Evolutionary conservation across 139 green algal genomes (phyloP).

Genomic region (Closterium sp.): DNA sequence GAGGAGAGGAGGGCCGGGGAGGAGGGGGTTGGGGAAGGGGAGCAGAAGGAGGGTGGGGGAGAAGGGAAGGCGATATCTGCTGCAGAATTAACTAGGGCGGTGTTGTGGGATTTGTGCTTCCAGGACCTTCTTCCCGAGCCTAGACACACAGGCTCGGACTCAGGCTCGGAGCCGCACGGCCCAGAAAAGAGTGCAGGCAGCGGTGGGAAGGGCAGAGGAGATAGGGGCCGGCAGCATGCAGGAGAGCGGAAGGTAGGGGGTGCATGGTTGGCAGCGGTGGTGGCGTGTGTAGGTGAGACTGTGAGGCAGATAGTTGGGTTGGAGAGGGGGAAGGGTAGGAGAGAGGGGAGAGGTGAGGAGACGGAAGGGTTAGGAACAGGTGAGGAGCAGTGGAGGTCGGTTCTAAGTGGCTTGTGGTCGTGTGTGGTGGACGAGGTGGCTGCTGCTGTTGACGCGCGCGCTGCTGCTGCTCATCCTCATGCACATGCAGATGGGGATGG

Average conservation of each 20-base stretch:
- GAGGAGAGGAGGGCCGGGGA: background rate
- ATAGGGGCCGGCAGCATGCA: too few species aligned
- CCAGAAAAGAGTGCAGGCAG: background rate
- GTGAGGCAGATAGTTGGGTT: background rate
- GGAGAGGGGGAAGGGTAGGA: background rate
- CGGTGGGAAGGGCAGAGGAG: background rate
- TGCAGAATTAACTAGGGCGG: background rate
- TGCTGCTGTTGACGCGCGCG: background rate
- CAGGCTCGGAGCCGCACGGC: background rate
- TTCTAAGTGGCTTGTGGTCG: background rate
- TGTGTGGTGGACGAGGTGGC: background rate
- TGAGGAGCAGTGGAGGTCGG: background rate
- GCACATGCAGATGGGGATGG: too few species aligned
- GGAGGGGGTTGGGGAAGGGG: background rate
- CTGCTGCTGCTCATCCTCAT: background rate
- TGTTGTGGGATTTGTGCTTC: background rate
- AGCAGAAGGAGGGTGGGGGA: background rate
- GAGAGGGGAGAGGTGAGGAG: background rate
- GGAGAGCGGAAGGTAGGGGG: background rate
- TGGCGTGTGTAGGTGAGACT: background rate
- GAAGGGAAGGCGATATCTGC: background rate
- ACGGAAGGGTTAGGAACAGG: background rate
- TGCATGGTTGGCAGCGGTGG: background rate
- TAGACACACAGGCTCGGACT: background rate
- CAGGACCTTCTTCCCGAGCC: background rate